phyloP scores from a whole-genome alignment of 2,329 filamentous ascomycete species.

The Emericellopsis cladophorae region DNA sequence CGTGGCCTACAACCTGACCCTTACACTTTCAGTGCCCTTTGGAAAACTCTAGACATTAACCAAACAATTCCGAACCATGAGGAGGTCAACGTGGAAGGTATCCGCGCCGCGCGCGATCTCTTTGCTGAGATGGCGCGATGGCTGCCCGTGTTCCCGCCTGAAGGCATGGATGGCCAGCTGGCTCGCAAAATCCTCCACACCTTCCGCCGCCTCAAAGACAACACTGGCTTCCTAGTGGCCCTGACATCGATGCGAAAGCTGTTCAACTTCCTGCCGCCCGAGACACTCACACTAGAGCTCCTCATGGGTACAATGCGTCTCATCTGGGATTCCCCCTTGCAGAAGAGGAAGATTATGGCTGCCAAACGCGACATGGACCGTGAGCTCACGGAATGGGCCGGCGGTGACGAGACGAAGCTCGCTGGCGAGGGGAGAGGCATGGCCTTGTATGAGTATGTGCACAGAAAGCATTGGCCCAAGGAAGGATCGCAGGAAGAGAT shows the following conservation, averaged over 20 bases:
- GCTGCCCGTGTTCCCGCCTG: slow-evolving; percentile 27
- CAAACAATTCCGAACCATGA: slow-evolving; percentile 23
- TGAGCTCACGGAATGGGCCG: slow-evolving; percentile 15
- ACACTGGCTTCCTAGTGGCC: slow-evolving; percentile 30
- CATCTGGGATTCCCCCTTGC: slow-evolving; percentile 24
- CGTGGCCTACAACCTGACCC: slow-evolving; percentile 45
- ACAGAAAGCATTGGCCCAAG: slow-evolving; percentile 21
- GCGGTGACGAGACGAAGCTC: slow-evolving; percentile 19
- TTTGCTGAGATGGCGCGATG: slow-evolving; percentile 36
- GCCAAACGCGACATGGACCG: slow-evolving; percentile 29
- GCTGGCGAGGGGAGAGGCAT: slow-evolving; percentile 19
- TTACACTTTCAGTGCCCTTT: slow-evolving; percentile 57
- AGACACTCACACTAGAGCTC: slow-evolving; percentile 33
- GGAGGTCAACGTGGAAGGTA: slow-evolving; percentile 15
- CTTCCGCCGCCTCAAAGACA: slow-evolving; percentile 32
- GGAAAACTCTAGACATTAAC: slow-evolving; percentile 44
- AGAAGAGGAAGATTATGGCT: slow-evolving; percentile 25
- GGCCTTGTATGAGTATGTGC: slow-evolving; percentile 29
- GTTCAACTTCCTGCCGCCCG: slow-evolving; percentile 30
- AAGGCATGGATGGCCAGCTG: slow-evolving; percentile 30
- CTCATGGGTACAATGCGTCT: slow-evolving; percentile 30
- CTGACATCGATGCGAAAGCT: slow-evolving; percentile 27
- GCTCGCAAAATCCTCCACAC: slow-evolving; percentile 36
- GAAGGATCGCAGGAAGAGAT: slow-evolving; percentile 9
- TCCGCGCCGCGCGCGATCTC: slow-evolving; percentile 22